Conservation (phyloP, 306 rosid genomes). For the Corylus americana region DNA sequence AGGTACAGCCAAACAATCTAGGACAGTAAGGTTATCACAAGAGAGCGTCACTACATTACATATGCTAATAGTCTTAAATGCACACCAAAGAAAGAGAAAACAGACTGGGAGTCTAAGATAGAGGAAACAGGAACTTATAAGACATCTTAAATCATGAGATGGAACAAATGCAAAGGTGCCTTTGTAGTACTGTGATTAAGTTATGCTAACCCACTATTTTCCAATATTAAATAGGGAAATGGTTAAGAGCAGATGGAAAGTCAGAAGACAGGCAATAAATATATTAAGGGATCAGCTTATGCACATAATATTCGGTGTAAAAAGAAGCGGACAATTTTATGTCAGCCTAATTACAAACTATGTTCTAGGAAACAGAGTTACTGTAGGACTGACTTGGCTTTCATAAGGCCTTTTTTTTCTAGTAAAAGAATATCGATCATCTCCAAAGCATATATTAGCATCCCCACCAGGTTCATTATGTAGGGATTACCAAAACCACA, state of each 20-base stretch:
- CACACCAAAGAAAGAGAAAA: neutral
- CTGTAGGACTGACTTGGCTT: neutral
- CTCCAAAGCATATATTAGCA: neutral
- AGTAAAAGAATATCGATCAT: neutral
- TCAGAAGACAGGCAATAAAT: neutral
- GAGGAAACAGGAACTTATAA: neutral
- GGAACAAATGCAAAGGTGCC: neutral
- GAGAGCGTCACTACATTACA: neutral
- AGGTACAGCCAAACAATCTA: neutral
- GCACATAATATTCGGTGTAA: neutral
- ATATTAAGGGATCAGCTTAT: neutral
- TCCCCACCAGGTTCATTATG: neutral
- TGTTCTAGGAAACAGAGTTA: no score
- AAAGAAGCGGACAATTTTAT: no score
- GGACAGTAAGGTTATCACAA: neutral
- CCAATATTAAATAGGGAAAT: neutral
- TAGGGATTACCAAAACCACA: neutral
- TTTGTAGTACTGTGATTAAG: neutral
- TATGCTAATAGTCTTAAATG: neutral
- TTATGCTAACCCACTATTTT: neutral
- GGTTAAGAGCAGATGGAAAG: conserved; percentile 1
- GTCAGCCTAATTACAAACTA: no score
- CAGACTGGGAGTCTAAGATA: neutral
- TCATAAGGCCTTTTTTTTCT: neutral
- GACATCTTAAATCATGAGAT: neutral